Conservation (phyloP, 1,284 basidiomycete genomes). For the Tylopilus orsonianus region DNA sequence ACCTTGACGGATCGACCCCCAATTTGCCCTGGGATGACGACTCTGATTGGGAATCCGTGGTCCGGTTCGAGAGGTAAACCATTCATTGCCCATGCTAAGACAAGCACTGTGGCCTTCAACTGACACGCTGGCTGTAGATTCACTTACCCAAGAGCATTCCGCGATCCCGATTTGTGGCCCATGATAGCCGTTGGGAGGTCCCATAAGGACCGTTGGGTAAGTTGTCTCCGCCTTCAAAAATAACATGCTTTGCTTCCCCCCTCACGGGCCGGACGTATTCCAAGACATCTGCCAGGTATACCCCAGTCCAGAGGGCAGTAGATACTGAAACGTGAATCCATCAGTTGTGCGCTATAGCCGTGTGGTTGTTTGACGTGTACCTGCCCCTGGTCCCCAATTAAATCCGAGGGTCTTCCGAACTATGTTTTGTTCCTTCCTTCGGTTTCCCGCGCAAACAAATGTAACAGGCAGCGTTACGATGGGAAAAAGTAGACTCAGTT, state of each 20-base stretch:
- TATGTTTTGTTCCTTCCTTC: conserved; percentile 70
- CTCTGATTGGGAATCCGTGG: conserved; percentile 64
- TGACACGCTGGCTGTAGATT: not conserved
- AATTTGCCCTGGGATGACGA: conserved; percentile 67
- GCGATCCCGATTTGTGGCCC: conserved; percentile 48
- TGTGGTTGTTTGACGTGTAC: conserved; percentile 14
- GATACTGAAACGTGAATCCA: conserved; percentile 34
- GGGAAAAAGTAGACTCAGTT: conserved; percentile 49
- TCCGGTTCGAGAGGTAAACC: conserved; percentile 59
- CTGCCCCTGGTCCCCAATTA: conserved; percentile 53
- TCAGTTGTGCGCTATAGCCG: not conserved
- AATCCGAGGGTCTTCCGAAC: conserved; percentile 64
- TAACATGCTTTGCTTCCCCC: conserved; percentile 47
- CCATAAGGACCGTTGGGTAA: conserved; percentile 70
- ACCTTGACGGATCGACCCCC: conserved; percentile 55
- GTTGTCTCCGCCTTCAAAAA: conserved; percentile 64
- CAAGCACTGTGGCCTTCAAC: not conserved
- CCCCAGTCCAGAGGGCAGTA: conserved; percentile 68
- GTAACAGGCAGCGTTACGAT: conserved; percentile 65
- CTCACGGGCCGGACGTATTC: conserved; percentile 47
- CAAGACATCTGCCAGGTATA: conserved; percentile 60
- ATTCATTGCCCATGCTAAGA: conserved; percentile 60
- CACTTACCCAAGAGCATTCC: conserved; percentile 53
- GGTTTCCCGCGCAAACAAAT: conserved; percentile 67
- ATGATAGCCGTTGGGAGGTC: conserved; percentile 52